A percentile compares a stretch with the other conserved stretches of the same genome.
phyloP scores from a whole-genome alignment of 148 eudicot genomes.

The Arctostaphylos glauca region DNA sequence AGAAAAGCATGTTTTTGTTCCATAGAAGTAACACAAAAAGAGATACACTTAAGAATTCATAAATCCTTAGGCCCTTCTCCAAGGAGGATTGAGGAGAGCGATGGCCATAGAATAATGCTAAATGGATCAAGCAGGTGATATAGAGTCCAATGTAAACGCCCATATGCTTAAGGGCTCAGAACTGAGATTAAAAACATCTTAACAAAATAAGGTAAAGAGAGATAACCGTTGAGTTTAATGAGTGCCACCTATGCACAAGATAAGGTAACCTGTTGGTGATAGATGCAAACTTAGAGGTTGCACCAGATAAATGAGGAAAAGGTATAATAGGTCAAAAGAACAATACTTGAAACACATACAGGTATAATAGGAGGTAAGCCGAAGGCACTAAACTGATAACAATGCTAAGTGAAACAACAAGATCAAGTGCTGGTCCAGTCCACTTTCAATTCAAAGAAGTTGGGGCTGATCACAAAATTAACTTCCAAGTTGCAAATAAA shows the following conservation, averaged over 20 bases:
- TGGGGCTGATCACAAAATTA: neutral
- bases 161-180: neutral
- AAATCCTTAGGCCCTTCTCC: neutral
- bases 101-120: neutral
- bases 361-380: neutral
- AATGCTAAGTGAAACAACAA: neutral
- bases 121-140: neutral
- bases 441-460: constrained; percentile 1
- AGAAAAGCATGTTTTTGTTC: neutral
- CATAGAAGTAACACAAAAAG: neutral
- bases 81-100: neutral
- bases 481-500: neutral
- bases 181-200: neutral
- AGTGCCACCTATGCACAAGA: neutral
- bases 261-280: neutral
- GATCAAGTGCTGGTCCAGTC: neutral
- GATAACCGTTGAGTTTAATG: neutral
- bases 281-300: neutral
- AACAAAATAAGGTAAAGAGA: neutral
- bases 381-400: neutral
- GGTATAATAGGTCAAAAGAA: neutral
- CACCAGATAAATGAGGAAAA: constrained; percentile 1
- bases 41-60: too few species aligned
- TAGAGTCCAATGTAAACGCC: neutral
- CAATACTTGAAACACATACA: neutral